phyloP scores from a whole-genome alignment of 2,329 filamentous ascomycete species.

The Tolypocladium ovalisporum region DNA sequence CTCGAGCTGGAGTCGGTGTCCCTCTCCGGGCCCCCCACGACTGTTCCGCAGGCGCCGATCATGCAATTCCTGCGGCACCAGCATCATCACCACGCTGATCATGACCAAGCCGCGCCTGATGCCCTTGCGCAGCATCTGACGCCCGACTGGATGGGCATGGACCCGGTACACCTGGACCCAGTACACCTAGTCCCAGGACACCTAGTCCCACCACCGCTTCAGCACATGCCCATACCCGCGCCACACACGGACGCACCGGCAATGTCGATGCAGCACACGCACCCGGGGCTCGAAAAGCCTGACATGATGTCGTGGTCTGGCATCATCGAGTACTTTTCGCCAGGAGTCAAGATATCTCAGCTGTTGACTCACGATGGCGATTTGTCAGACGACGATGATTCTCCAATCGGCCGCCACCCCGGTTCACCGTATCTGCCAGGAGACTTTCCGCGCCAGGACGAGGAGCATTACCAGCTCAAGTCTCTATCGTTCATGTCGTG shows the following conservation, averaged over 20 bases:
- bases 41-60: conserved; percentile 9
- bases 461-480: conserved; percentile 21
- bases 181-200: too few species aligned
- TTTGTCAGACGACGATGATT: not conserved
- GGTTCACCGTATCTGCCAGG: conserved; percentile 1
- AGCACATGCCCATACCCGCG: not conserved
- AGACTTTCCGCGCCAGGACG: conserved; percentile 8
- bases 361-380: not conserved
- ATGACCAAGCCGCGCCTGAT: not conserved
- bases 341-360: conserved; percentile 17
- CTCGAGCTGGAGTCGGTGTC: conserved; percentile 56
- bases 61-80: not conserved
- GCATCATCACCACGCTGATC: not conserved
- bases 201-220: not conserved
- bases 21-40: conserved; percentile 36
- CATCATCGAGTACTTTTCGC: conserved; percentile 30
- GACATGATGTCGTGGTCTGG: conserved; percentile 27
- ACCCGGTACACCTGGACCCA: not conserved
- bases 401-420: not conserved
- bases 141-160: not conserved
- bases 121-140: conserved; percentile 3
- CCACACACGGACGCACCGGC: not conserved
- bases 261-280: not conserved
- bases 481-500: conserved; percentile 46
- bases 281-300: conserved; percentile 13